Percentiles rank a stretch among this genome's conserved stretches.
These are phyloP conservation scores for Aquilaria sinensis DNA, from an alignment of 345 rosid genomes.

Conservation along the genomic window DNA sequence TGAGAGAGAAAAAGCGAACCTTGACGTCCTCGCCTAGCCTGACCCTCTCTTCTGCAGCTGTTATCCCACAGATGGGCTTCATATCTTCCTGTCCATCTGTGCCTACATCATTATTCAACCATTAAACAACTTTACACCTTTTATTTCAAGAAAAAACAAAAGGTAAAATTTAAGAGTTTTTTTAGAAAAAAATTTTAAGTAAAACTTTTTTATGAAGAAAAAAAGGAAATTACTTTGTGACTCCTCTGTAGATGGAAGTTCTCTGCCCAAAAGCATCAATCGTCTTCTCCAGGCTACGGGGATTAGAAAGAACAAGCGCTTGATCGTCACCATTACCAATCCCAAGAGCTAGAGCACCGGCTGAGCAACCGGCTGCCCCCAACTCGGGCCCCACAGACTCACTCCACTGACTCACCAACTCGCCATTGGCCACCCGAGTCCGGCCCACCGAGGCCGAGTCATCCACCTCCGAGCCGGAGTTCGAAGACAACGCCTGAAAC, in stretches of 20 bases:
- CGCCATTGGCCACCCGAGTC: conserved; percentile 36
- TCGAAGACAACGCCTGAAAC: conserved; percentile 61
- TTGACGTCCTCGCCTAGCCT: conserved; percentile 38
- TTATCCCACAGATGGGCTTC: conserved; percentile 24
- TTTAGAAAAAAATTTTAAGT: not conserved
- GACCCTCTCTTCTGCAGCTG: conserved; percentile 43
- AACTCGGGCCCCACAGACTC: conserved; percentile 51
- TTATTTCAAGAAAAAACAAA: too few species aligned
- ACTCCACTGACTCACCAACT: conserved; percentile 44
- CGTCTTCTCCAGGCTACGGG: conserved; percentile 46
- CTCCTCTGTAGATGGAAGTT: conserved; percentile 93
- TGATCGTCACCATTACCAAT: conserved; percentile 31
- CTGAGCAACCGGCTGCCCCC: conserved; percentile 33
- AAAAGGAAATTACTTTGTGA: conserved; percentile 53
- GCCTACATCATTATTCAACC: not conserved
- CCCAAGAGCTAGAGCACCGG: conserved; percentile 53
- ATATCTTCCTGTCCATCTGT: conserved; percentile 44
- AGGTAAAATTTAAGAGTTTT: too few species aligned
- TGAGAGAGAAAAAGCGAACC: conserved; percentile 11
- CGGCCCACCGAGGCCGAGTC: conserved; percentile 66
- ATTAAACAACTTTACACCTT: too few species aligned
- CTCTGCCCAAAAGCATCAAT: conserved; percentile 86
- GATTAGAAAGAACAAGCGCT: not conserved
- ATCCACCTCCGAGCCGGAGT: conserved; percentile 91
- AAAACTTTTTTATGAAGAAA: not conserved